These are phyloP conservation scores for Thermothelomyces thermophilus DNA, from an alignment of 2,329 filamentous ascomycete genomes.

Conservation along the genomic window DNA sequence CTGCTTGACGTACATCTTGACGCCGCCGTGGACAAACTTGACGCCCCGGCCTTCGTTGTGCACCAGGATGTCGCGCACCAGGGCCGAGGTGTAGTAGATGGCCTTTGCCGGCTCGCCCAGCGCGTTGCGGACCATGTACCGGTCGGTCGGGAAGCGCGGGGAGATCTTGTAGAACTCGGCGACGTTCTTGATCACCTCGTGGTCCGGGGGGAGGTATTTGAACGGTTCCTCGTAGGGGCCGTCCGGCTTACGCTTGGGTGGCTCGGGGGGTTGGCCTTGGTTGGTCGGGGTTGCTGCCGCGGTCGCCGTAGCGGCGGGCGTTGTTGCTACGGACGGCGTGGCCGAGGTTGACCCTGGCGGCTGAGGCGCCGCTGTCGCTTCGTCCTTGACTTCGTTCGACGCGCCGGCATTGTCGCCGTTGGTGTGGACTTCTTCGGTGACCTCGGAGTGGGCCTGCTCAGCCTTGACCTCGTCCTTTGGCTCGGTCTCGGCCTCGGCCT, in stretches of 20 bases:
- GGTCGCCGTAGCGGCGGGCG: slow-evolving; percentile 15
- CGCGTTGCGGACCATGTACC: slow-evolving; percentile 95
- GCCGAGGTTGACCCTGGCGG: slow-evolving; percentile 11
- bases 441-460: background rate
- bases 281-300: slow-evolving; percentile 13
- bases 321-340: slow-evolving; percentile 23
- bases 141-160: slow-evolving; percentile 74
- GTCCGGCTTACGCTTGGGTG: slow-evolving; percentile 37
- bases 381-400: slow-evolving; percentile 7
- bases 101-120: slow-evolving; percentile 83
- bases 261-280: slow-evolving; percentile 30
- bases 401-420: slow-evolving; percentile 2
- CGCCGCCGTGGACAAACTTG: slow-evolving; percentile 92
- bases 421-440: slow-evolving; percentile 6
- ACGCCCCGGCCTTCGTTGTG: slow-evolving; percentile 86
- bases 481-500: slow-evolving; percentile 8
- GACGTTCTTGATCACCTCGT: slow-evolving; percentile 71
- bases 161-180: slow-evolving; percentile 81
- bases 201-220: slow-evolving; percentile 73
- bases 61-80: slow-evolving; percentile 77
- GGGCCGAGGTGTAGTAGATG: slow-evolving; percentile 87
- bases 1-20: slow-evolving; percentile 99
- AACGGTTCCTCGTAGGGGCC: slow-evolving; percentile 79
- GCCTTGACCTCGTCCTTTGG: background rate
- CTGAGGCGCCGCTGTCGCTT: slow-evolving; percentile 13